phyloP scores from a whole-genome alignment of 257 asterid genomes.

The Solanum sejunctum region DNA sequence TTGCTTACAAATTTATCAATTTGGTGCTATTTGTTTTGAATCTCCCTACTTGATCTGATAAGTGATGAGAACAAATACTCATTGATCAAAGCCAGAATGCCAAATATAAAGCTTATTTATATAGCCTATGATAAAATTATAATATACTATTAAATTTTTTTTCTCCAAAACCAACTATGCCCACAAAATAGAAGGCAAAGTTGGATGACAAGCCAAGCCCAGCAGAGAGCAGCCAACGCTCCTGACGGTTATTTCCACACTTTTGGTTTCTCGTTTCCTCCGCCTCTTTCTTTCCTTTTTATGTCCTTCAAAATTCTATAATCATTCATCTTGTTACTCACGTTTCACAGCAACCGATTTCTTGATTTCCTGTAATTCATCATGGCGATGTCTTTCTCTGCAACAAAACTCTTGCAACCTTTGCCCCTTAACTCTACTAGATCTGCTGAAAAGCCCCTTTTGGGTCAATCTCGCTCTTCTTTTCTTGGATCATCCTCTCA shows the following conservation, averaged over 20 bases:
- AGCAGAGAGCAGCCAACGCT: slow-evolving; percentile 9
- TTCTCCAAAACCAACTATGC: not conserved
- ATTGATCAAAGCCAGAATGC: not conserved
- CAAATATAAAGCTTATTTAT: not conserved
- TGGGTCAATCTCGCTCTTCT: slow-evolving; percentile 18
- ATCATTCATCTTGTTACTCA: not conserved
- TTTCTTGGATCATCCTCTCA: slow-evolving; percentile 33
- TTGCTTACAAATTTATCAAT: no score
- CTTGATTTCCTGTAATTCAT: not conserved
- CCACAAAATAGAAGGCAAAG: not conserved
- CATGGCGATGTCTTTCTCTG: slow-evolving; percentile 51
- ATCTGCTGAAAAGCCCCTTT: slow-evolving; percentile 44
- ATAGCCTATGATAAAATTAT: no score
- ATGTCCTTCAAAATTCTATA: not conserved
- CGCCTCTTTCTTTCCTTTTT: slow-evolving; percentile 17
- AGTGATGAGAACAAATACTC: not conserved
- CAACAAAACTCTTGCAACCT: slow-evolving; percentile 44
- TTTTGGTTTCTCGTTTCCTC: slow-evolving; percentile 24
- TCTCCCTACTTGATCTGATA: no score
- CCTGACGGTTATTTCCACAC: slow-evolving; percentile 42
- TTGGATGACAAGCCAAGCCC: not conserved
- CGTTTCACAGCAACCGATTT: not conserved
- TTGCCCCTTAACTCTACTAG: slow-evolving; percentile 36
- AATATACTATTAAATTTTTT: no score
- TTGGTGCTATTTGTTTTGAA: no score